Conservation (phyloP, 306 rosid genomes). For the Malus orientalis region DNA sequence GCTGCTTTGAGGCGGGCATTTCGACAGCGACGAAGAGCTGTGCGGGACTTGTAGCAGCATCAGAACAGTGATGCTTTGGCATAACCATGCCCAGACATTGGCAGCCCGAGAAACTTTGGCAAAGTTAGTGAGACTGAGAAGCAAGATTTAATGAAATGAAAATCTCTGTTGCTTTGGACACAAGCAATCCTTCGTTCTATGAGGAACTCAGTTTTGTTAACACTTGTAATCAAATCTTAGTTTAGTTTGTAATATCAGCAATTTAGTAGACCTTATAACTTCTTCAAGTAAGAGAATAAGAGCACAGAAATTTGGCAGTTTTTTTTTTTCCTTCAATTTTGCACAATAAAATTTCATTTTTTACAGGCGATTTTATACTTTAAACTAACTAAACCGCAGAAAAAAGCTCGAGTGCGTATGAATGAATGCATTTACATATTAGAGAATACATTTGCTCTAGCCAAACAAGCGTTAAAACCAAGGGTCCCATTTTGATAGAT, state of each 20-base stretch:
- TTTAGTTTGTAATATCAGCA: constrained; percentile 9
- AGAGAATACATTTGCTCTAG: not conserved
- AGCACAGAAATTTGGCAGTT: not conserved
- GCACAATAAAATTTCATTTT: not conserved
- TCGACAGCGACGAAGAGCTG: constrained; percentile 70
- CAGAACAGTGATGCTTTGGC: constrained; percentile 86
- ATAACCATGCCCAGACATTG: constrained; percentile 68
- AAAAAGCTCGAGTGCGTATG: not conserved
- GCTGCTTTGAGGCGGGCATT: constrained; percentile 63
- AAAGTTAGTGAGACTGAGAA: constrained; percentile 72
- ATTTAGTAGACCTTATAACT: not conserved
- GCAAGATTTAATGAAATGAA: constrained; percentile 39
- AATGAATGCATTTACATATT: too few species aligned
- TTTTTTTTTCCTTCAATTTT: not conserved
- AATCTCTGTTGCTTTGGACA: not conserved
- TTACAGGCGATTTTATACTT: too few species aligned
- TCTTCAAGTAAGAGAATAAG: not conserved
- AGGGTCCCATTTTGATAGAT: not conserved
- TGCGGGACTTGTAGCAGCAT: constrained; percentile 83
- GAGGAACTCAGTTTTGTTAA: constrained; percentile 21
- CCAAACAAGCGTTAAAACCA: not conserved
- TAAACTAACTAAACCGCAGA: too few species aligned
- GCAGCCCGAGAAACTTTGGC: constrained; percentile 88
- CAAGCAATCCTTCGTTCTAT: constrained; percentile 7
- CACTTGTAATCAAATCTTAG: constrained; percentile 15